Conservation (phyloP, 331 rosid genomes). For the Rosa hybrid region DNA sequence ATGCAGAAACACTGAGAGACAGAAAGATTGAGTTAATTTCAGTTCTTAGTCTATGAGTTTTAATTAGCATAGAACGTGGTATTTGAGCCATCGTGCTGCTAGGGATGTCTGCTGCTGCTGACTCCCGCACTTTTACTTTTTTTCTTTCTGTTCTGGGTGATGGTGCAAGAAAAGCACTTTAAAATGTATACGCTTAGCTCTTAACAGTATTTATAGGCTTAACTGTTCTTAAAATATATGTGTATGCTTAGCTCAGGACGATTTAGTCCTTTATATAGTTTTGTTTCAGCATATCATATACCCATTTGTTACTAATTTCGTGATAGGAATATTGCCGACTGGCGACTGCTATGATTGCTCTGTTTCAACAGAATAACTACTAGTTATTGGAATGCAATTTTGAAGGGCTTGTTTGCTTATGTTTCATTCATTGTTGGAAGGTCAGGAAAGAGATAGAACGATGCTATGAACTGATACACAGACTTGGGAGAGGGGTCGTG, state of each 20-base stretch:
- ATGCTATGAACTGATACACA: constrained; percentile 81
- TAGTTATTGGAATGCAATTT: not conserved
- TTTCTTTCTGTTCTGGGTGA: too few relatives aligned
- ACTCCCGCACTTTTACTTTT: too few relatives aligned
- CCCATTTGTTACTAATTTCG: not conserved
- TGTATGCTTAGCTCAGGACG: not conserved
- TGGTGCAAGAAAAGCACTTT: too few relatives aligned
- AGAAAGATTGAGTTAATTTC: not conserved
- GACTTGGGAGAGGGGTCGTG: constrained; percentile 80
- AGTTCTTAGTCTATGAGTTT: not conserved
- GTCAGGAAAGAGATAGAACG: constrained; percentile 70
- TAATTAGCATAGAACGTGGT: not conserved
- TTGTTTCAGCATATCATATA: not conserved
- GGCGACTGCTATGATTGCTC: not conserved
- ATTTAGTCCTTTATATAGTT: not conserved
- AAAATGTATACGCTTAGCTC: not conserved
- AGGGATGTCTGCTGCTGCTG: not conserved
- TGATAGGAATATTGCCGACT: too few relatives aligned
- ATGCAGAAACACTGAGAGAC: not conserved
- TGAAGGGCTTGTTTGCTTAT: not conserved
- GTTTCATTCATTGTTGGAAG: constrained; percentile 37
- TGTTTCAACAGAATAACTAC: not conserved
- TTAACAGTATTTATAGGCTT: not conserved
- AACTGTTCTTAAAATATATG: not conserved
- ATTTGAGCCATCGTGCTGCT: not conserved